A percentile compares a stretch with the other conserved stretches of the same genome.
These are phyloP conservation scores for Penicillium maclennaniae DNA, from an alignment of 495 filamentous ascomycete genomes.

Conservation along the genomic window DNA sequence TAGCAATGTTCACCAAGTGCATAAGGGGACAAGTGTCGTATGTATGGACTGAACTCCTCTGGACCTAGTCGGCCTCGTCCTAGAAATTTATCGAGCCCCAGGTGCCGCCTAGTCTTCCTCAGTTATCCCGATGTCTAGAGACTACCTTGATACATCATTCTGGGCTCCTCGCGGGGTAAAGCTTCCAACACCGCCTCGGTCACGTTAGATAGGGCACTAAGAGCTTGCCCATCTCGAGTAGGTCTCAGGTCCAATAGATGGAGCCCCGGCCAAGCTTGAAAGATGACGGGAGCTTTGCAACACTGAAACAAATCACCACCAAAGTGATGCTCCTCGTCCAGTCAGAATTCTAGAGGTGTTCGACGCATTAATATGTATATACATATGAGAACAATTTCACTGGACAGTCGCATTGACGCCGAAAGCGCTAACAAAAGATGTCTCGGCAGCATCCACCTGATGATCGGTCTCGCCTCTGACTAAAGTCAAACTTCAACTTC, in stretches of 20 bases:
- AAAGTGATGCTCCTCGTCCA: constrained; percentile 49
- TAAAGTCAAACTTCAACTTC: not conserved
- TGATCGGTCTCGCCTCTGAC: constrained; percentile 52
- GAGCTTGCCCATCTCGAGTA: not conserved
- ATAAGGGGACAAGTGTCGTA: not conserved
- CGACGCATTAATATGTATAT: not conserved
- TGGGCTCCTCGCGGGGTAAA: not conserved
- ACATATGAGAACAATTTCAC: too few relatives aligned
- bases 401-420: constrained; percentile 42
- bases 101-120: not conserved
- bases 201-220: not conserved
- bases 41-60: not conserved
- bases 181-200: not conserved
- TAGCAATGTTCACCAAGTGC: not conserved
- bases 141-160: not conserved
- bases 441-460: constrained; percentile 34
- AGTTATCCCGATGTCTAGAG: not conserved
- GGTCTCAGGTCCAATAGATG: not conserved
- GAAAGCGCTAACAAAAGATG: constrained; percentile 47
- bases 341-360: constrained; percentile 47
- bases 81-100: constrained; percentile 3
- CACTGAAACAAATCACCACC: constrained; percentile 56
- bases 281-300: constrained; percentile 44
- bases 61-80: not conserved
- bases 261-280: constrained; percentile 30